Base-by-base conservation (phyloP, 768 basidiomycete genomes). In the Suillus subaureus region DNA sequence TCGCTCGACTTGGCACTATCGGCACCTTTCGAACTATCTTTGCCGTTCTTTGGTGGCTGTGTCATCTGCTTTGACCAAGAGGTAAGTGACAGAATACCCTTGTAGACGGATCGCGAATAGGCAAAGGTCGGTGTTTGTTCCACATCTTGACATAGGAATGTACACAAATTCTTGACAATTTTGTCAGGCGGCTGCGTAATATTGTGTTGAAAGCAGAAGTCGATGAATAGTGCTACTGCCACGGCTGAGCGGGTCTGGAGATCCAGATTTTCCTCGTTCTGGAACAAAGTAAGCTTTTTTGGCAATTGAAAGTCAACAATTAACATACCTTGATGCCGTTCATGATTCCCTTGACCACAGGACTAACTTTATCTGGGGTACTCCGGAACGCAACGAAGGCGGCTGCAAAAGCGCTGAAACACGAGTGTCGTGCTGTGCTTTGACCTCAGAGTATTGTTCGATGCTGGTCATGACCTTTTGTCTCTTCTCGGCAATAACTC, bases 341-440 rank as follows among this genome's bases (percentile, higher is more conserved):
- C 92, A 98, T 99, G 64, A 99, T 89, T 28, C 93, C 94, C 75
- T 96, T 96, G 52, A 99, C 95, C 57, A 99, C 89, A 0, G 97
- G 96, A 70, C 94, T 97, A 67, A 99, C 89, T 79, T 97, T 98
- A 67, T 94, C 88, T 0, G 97, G 97, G 13, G 94, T 88, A 40
- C 87, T 87, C 73, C 86, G 84, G 68, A 98, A 88, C 9, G 95
- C 91, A 15, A 99, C 90, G 69, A 96, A 91, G 0, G 96, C 94
- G 2, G 93, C 91, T 9, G 96, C 94, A 71, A 97, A 91, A 0
- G 94, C 88, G 97, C 94, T 2, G 89, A 89, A 23, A 98, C 90
- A 49, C 95, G 91, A 26, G 88, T 86, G 69, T 98, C 96, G 72
- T 96, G 88, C 71, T 92, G 90, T 35, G 84, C 84, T 79, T 97